Base-by-base conservation (phyloP, 73 alveolate genomes). In the Urostyla sp. region DNA sequence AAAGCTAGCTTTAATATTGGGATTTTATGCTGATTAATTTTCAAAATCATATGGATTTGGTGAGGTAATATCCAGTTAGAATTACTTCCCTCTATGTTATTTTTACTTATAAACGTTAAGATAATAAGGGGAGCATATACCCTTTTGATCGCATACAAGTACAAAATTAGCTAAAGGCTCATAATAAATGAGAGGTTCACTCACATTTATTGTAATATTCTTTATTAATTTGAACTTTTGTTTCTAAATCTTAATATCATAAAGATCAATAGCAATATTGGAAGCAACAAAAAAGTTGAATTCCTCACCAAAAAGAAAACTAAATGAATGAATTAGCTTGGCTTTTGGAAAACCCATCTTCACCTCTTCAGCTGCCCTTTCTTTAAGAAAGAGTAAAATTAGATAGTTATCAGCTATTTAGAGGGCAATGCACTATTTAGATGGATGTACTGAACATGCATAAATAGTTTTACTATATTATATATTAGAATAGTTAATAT, bases 261-360 rank as follows among this genome's bases (percentile, higher is more conserved):
- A 73, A 32, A 73, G 11, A 37, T 73, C 85, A 10, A 73, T 73
- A 8, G 54, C 4, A 5, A 31, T 49, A 24, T 73, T 73, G 44
- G 85, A 52, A 51, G 67, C 85, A 45, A 73, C 85, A 31, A 51
- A 51, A 61, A 44, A 73, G 60, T 73, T 73, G 75, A 51, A 73
- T 5, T 73, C 85, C 43, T 73, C 85, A 11, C 72, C 72, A 53
- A 49, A 50, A 23, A 45, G 30, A 61, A 73, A 73, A 11, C 75
- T 34, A 35, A 73, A 73, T 1, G 75, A 73, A 24, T 50, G 74
- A n/a, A 73, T 51, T 61, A 30, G 18, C 46, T 73, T 73, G 20
- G 85, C 85, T 23, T 73, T 73, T 0, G 85, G 40, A 37, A 73
- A 73, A 8, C 75, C 53, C 51, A 73, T 26, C 60, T 73, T 73